phyloP scores from a whole-genome alignment of 177 flowering plant species.

The Vitis hybrid region DNA sequence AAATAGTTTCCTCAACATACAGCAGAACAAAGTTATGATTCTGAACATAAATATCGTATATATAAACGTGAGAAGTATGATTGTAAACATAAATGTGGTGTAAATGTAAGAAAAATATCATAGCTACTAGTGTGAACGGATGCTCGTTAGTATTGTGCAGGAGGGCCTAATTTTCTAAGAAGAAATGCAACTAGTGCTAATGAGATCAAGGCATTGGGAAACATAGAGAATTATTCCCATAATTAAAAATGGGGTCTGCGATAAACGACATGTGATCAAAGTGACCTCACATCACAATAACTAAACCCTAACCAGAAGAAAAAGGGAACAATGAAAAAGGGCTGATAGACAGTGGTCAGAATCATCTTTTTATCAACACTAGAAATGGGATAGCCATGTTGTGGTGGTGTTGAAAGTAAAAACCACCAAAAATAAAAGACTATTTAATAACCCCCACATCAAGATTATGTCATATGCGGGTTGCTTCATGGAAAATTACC shows the following conservation, averaged over 20 bases:
- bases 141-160: background rate
- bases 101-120: too few relatives aligned
- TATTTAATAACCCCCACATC: constrained; percentile 13
- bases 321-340: constrained; percentile 2
- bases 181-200: background rate
- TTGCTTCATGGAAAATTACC: constrained; percentile 20
- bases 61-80: too few relatives aligned
- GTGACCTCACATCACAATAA: background rate
- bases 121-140: background rate
- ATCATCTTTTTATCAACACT: constrained; percentile 16
- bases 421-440: constrained; percentile 12
- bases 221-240: background rate
- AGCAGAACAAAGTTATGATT: background rate
- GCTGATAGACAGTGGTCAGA: constrained; percentile 17
- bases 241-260: background rate
- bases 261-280: constrained; percentile 2
- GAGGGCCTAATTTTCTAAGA: background rate
- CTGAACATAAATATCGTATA: background rate
- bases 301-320: background rate
- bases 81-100: too few relatives aligned
- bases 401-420: constrained; percentile 24
- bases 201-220: too few relatives aligned
- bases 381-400: constrained; percentile 16
- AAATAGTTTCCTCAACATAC: background rate
- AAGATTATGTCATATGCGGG: constrained; percentile 9